These are phyloP conservation scores for Aspergillus flavus DNA, from an alignment of 2,329 filamentous ascomycete species.

Conservation along the genomic window DNA sequence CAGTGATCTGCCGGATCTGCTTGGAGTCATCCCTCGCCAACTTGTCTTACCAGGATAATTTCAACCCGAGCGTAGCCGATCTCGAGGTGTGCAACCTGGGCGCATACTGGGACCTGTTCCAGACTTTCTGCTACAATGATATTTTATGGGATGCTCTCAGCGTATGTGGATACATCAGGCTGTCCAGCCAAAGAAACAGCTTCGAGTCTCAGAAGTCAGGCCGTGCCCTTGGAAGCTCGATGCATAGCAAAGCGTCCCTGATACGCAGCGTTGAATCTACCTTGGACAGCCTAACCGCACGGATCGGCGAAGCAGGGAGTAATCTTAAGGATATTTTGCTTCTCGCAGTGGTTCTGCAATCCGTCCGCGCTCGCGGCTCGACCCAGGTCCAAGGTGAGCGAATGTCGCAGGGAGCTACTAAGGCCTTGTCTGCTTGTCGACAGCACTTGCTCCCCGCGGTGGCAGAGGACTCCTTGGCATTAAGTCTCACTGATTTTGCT, in stretches of 20 bases:
- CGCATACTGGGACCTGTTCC: conserved; percentile 32
- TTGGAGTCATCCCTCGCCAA: conserved; percentile 31
- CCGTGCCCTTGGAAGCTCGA: not conserved
- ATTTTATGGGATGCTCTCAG: conserved; percentile 34
- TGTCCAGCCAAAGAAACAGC: not conserved
- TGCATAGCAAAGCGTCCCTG: conserved; percentile 28
- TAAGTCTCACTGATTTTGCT: conserved; percentile 1
- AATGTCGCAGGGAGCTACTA: conserved; percentile 32
- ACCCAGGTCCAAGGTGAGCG: conserved; percentile 25
- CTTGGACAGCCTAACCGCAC: conserved; percentile 29
- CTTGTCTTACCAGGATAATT: conserved; percentile 34
- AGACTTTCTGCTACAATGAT: conserved; percentile 32
- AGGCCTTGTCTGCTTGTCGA: conserved; percentile 23
- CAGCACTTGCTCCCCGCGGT: conserved; percentile 19
- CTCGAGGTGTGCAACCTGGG: conserved; percentile 26
- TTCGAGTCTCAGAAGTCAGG: too few species aligned
- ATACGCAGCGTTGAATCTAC: conserved; percentile 32
- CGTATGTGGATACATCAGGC: conserved; percentile 33
- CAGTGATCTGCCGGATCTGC: conserved; percentile 24
- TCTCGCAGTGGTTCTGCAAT: conserved; percentile 32
- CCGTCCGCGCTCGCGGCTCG: conserved; percentile 30
- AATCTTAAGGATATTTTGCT: conserved; percentile 36
- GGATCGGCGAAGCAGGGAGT: conserved; percentile 29
- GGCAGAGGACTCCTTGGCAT: conserved; percentile 1
- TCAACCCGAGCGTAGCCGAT: conserved; percentile 34